Base-by-base conservation (phyloP, 768 basidiomycete genomes). In the Phallus indusiatus region DNA sequence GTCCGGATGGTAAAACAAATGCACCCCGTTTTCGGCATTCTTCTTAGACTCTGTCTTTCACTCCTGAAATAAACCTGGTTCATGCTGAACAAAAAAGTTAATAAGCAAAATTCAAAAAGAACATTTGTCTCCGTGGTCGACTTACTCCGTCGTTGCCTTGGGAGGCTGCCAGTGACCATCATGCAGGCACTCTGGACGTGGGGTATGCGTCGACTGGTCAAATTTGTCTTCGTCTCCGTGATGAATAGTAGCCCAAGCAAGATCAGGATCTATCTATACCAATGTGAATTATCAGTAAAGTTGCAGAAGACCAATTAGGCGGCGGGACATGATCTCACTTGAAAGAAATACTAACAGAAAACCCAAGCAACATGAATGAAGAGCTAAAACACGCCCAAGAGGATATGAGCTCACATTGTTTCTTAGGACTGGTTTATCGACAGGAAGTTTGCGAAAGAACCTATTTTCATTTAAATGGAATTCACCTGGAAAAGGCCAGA, bases 1-100 rank as follows among this genome's bases (percentile, higher is more conserved):
- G 83, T 83, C 37, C 86, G 75, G 64, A 88, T 84, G 55, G 82
- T 84, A 68, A 90, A 89, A 46, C 84, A 70, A 35, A 88, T 76
- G 1, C 79, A 84, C 14, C 86, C 85, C 48, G 80, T 81, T 5
- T 75, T 72, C 14, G 82, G 82, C 54, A 89, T 76, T 28, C 87
- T 74, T 48, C 85, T 74, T 59, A 88, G 69, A 37, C 81, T 84
- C 72, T 88, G 86, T 24, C 86, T 73, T 66, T 88, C 86, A 22
- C 76, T 76, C 24, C 88, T 76, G 59, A 86, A 69, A 53, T 51
- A 59, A 6, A 59, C 57, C 22, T 59, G 57, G 36, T 35, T 51
- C 57, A 59, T 59, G 50, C 57, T 59, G 36, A 6, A 42, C 4
- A 10, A 42, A 51, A 14, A 3, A 2, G 14, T 20, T 22, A 20